These are phyloP conservation scores for Sporothrix pseudoabietina DNA, from an alignment of 2,329 filamentous ascomycete genomes.

Conservation along the genomic window DNA sequence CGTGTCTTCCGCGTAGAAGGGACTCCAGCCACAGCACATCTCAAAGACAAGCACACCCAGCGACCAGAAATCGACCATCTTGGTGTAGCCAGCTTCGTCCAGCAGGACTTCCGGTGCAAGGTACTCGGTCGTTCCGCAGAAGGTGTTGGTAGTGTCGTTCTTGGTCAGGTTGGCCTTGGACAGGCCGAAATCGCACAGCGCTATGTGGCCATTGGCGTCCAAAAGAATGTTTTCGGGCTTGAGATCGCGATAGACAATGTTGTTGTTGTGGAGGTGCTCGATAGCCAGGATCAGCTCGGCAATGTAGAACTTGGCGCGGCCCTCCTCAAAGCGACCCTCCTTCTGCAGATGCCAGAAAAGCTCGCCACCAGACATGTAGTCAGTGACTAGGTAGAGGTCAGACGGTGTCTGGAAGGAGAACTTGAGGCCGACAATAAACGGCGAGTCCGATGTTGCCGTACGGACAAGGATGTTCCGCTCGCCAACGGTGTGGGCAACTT, in stretches of 20 bases:
- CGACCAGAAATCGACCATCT: conserved; percentile 99
- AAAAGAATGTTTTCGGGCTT: conserved; percentile 98
- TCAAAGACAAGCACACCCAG: conserved; percentile 96
- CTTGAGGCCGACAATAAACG: conserved; percentile 96
- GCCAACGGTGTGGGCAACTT: conserved; percentile 94
- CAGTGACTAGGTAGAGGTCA: conserved; percentile 96
- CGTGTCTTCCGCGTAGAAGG: conserved; percentile 97
- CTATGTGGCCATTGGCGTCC: conserved; percentile 96
- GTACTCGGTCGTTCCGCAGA: conserved; percentile 98
- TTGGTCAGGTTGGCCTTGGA: conserved; percentile 97
- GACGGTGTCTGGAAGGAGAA: conserved; percentile 98
- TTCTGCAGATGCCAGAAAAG: conserved; percentile 99
- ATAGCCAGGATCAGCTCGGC: conserved; percentile 94
- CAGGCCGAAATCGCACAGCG: conserved; percentile 93
- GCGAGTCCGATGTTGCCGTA: conserved; percentile 92
- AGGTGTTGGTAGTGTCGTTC: conserved; percentile 97
- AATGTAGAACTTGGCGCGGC: conserved; percentile 96
- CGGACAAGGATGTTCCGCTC: conserved; percentile 96
- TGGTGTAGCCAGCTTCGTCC: conserved; percentile 96
- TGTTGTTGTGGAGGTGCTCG: conserved; percentile 92
- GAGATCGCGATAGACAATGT: conserved; percentile 95
- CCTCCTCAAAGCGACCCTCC: conserved; percentile 92
- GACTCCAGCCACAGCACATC: conserved; percentile 99
- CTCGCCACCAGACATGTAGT: conserved; percentile 99
- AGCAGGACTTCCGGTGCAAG: conserved; percentile 92